phyloP scores from a whole-genome alignment of 78 protist genomes.

The Isochrysis galbana region DNA sequence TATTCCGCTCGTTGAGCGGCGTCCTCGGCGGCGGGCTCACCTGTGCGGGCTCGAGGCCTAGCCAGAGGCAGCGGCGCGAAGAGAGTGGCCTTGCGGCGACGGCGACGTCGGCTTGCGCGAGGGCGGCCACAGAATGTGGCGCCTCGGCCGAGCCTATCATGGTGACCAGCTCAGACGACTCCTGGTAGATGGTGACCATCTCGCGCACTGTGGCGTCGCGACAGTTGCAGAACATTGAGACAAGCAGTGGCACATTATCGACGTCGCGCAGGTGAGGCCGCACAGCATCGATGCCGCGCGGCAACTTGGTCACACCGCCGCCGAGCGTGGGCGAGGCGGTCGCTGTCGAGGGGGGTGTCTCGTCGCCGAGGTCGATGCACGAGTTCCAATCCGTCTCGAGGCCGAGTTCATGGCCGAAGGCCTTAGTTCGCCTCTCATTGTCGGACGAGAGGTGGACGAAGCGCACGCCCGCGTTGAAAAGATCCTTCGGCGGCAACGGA shows the following conservation, averaged over 20 bases:
- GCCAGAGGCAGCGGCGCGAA: neutral
- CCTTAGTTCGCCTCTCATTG: neutral
- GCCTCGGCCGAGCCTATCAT: neutral
- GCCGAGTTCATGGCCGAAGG: constrained; percentile 14
- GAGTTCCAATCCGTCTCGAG: constrained; percentile 30
- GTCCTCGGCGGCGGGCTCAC: too few relatives aligned
- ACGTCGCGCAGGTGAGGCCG: constrained; percentile 3
- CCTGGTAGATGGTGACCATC: neutral
- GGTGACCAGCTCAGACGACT: neutral
- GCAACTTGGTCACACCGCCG: neutral
- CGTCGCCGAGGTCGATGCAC: neutral
- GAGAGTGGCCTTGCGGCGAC: neutral
- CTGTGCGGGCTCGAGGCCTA: too few relatives aligned
- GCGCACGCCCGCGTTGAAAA: neutral
- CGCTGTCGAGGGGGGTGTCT: neutral
- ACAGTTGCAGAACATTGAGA: neutral
- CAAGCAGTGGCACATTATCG: constrained; percentile 19
- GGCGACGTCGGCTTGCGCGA: constrained; percentile 3
- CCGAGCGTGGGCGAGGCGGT: neutral
- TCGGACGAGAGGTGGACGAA: neutral
- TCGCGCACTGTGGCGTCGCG: neutral
- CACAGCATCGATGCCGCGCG: neutral
- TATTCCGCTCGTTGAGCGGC: too few relatives aligned
- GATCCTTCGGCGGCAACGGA: too few relatives aligned
- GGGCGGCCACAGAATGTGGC: neutral